phyloP scores from a whole-genome alignment of 345 rosid species.

The thale cress (Arabidopsis thaliana) region TAIR10.1 NC_003075.7:14090501-14091000 shows the following conservation, averaged over 20 bases:
- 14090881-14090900: slow-evolving; percentile 28
- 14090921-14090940: slow-evolving; percentile 37
- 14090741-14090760: slow-evolving; percentile 39
- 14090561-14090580: slow-evolving; percentile 21
- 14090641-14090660: slow-evolving; percentile 32
- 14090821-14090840: slow-evolving; percentile 41
- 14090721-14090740: slow-evolving; percentile 35
- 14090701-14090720: slow-evolving; percentile 24
- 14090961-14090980: slow-evolving; percentile 39
- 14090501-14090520: slow-evolving; percentile 21
- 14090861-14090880: slow-evolving; percentile 38
- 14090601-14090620: slow-evolving; percentile 32
- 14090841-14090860: slow-evolving; percentile 35
- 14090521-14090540: slow-evolving; percentile 6
- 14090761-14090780: slow-evolving; percentile 41
- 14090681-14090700: slow-evolving; percentile 42
- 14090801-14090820: slow-evolving; percentile 45
- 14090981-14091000: slow-evolving; percentile 40
- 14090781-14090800: slow-evolving; percentile 39
- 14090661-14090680: slow-evolving; percentile 23
- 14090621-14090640: slow-evolving; percentile 40
- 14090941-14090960: slow-evolving; percentile 45
- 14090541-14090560: not conserved
- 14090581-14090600: slow-evolving; percentile 22
- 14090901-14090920: slow-evolving; percentile 33